A percentile compares a stretch with the other conserved stretches of the same genome.
These are phyloP conservation scores for Fremontodendron californicum DNA, from an alignment of 345 rosid species.

Conservation along the genomic window DNA sequence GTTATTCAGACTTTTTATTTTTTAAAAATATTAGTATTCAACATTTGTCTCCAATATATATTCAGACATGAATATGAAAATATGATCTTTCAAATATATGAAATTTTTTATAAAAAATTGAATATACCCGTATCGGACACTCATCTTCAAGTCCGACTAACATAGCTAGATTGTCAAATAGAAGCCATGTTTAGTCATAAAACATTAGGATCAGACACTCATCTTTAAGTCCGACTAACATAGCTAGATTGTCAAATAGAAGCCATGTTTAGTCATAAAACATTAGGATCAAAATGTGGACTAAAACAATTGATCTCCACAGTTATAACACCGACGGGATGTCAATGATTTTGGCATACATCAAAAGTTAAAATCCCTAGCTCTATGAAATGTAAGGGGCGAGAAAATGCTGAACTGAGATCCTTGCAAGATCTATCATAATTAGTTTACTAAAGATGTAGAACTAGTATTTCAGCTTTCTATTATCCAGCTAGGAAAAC, in stretches of 20 bases:
- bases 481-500: background rate
- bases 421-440: background rate
- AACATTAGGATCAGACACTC: too few species aligned
- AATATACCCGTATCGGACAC: too few species aligned
- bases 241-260: background rate
- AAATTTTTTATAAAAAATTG: too few species aligned
- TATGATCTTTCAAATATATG: too few species aligned
- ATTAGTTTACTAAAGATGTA: background rate
- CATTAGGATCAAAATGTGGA: background rate
- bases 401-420: background rate
- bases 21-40: too few species aligned
- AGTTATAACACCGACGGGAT: background rate
- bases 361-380: background rate
- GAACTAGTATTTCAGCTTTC: background rate
- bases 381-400: background rate
- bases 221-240: too few species aligned
- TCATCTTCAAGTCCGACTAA: too few species aligned
- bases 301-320: background rate
- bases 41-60: too few species aligned
- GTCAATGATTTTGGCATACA: background rate
- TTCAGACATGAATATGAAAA: too few species aligned
- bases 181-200: too few species aligned
- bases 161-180: background rate
- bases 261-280: background rate
- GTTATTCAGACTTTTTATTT: too few species aligned